phyloP scores from a whole-genome alignment of 805 yeast species.

The Scheffersomyces amazonensis region DNA sequence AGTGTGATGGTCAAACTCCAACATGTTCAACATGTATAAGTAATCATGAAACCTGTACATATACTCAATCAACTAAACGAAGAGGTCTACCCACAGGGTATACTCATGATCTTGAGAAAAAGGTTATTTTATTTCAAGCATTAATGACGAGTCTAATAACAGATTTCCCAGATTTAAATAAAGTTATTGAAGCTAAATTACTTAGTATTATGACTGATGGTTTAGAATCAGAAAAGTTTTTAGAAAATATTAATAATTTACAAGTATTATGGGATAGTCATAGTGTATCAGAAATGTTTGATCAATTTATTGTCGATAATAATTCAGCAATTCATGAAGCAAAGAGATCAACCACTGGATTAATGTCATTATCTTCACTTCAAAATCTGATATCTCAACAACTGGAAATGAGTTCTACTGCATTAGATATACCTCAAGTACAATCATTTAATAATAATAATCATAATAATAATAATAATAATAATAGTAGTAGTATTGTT shows the following conservation, averaged over 20 bases:
- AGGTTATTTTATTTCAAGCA: slow-evolving; percentile 13
- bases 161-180: background rate
- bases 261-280: background rate
- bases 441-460: background rate
- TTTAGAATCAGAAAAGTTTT: slow-evolving; percentile 1
- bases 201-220: slow-evolving; percentile 1
- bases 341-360: background rate
- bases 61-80: slow-evolving; percentile 14
- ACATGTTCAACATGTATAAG: slow-evolving; percentile 15
- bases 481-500: too few species aligned
- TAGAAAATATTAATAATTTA: background rate
- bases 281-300: slow-evolving; percentile 4
- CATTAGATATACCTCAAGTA: background rate
- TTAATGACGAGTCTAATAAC: slow-evolving; percentile 6
- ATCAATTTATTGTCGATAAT: slow-evolving; percentile 9
- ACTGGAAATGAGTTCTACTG: background rate
- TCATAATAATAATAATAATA: background rate
- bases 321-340: slow-evolving; percentile 1
- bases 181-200: slow-evolving; percentile 1
- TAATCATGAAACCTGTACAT: slow-evolving; percentile 12
- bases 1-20: slow-evolving; percentile 21
- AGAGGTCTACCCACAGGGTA: slow-evolving; percentile 21
- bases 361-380: background rate
- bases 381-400: background rate
- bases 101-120: slow-evolving; percentile 17